A percentile compares a stretch with the other conserved stretches of the same genome.
Conservation (phyloP, 352 stramenopile genomes). For the Globisporangium recalcitrans region DNA sequence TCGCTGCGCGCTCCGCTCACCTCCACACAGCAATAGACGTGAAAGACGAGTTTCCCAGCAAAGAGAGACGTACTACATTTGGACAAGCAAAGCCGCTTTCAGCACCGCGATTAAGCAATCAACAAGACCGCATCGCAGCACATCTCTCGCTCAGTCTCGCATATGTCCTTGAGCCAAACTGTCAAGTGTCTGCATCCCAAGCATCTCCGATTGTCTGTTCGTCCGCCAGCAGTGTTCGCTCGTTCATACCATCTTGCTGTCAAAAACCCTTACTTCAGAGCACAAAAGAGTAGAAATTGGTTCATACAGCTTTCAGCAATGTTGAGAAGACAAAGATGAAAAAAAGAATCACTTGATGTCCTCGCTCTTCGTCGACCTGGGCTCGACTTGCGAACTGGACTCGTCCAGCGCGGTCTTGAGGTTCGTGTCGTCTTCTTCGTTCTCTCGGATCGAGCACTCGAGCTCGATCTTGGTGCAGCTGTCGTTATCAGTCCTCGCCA, state of each 20-base stretch:
- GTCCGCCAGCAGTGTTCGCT: too few species aligned
- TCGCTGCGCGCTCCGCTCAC: conserved; percentile 32
- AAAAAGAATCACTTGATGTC: background rate
- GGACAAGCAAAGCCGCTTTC: background rate
- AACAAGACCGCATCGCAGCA: background rate
- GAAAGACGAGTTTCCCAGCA: background rate
- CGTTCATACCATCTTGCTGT: too few species aligned
- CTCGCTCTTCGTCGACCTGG: conserved; percentile 17
- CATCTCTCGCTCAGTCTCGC: background rate
- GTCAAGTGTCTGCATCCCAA: background rate
- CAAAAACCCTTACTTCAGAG: too few species aligned
- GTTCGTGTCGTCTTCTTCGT: background rate
- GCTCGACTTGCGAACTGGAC: conserved; percentile 23
- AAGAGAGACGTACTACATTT: background rate
- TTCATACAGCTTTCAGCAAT: background rate
- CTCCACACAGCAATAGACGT: conserved; percentile 12
- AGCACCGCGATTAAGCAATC: background rate
- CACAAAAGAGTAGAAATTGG: conserved; percentile 1
- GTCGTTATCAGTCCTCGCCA: background rate
- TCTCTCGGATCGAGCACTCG: conserved; percentile 9
- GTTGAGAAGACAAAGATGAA: background rate
- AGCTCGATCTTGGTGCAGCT: conserved; percentile 6
- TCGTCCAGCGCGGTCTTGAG: conserved; percentile 8
- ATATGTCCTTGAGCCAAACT: background rate
- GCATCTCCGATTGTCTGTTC: background rate